These are phyloP conservation scores for Stachybotrys chartarum DNA, from an alignment of 2,329 filamentous ascomycete genomes.

Conservation along the genomic window DNA sequence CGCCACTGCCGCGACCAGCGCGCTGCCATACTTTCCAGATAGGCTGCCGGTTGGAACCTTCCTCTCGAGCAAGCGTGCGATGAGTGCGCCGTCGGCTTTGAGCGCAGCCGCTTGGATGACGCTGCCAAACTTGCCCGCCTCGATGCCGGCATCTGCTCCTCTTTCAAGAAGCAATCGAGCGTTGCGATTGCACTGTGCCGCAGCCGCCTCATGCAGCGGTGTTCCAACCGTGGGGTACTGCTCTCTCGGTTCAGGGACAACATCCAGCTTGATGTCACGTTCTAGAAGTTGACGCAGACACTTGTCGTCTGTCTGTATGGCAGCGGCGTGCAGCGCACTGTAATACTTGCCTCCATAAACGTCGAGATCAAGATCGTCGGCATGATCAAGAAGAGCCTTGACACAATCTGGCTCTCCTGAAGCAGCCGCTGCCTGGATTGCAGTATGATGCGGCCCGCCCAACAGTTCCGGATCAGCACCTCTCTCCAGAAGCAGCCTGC, in stretches of 20 bases:
- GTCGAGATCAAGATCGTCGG: conserved; percentile 3
- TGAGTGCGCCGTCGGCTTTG: conserved; percentile 5
- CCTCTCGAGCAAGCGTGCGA: conserved; percentile 1
- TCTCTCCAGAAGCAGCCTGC: conserved; percentile 2
- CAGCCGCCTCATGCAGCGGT: conserved; percentile 5
- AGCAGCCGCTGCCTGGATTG: conserved; percentile 5
- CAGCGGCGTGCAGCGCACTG: conserved; percentile 5
- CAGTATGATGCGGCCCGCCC: conserved; percentile 3
- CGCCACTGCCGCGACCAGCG: conserved; percentile 5
- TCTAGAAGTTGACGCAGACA: conserved; percentile 6
- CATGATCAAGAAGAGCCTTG: conserved; percentile 4
- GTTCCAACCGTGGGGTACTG: conserved; percentile 2
- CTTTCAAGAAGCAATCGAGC: conserved; percentile 7
- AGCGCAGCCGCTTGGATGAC: conserved; percentile 7
- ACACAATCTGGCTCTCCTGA: conserved; percentile 4
- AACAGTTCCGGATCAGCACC: conserved; percentile 3
- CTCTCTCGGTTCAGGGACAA: background rate
- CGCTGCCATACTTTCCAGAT: conserved; percentile 7
- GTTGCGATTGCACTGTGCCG: conserved; percentile 7
- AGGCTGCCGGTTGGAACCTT: background rate
- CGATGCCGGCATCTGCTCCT: conserved; percentile 4
- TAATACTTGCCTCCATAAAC: conserved; percentile 3
- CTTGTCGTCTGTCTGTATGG: conserved; percentile 4
- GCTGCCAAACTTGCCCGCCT: conserved; percentile 5
- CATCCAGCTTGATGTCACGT: conserved; percentile 1